Base-by-base conservation (phyloP, 2,329 filamentous ascomycete species). In the Pezicula carpinea region DNA sequence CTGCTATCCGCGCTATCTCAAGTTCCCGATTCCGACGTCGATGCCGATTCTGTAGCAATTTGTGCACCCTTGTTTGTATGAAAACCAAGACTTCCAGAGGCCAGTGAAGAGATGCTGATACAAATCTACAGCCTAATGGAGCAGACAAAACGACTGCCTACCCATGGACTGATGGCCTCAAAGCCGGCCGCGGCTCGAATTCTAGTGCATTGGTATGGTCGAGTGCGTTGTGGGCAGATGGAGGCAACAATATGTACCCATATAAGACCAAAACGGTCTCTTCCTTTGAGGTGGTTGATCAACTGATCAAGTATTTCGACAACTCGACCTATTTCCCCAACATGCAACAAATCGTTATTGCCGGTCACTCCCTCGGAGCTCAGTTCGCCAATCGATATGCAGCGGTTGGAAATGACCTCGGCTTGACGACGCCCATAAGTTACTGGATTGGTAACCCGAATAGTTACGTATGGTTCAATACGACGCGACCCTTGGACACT, bases 381-480 rank as follows among this genome's bases (percentile, higher is more conserved):
- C 64, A 67, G 47, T 63, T 62, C 15, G 59, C 63, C 5, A 60
- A 66, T 21, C 60, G 64, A 11, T 67, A 66, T 51, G 64, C 59
- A 7, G 58, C 61, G 8, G 52, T 66, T 40, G 63, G 62, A 22
- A 52, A 55, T 29, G 47, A 51, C 17, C 50, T 62, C 13, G 52
- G 50, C 33, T 59, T 58, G 1, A 44, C 43, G 4, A 50, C 53
- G 3, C 59, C 44, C n/a, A 21, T 66, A 32, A 57, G 51, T 2
- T 65, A 64, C 53, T 65, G 60, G 61, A 50, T 66, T 31, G 64
- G 45, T 11, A 67, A 67, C 39, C 63, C 64, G 6, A 63, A 67
- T 53, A 64, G 59, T 48, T 64, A 57, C 42, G 56, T 58, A 7
- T 67, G 64, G 64, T 51, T 66, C 39, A 59, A 49, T 34, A 57